phyloP scores from a whole-genome alignment of 371 early-diverging fungal species.

The Mortierella sp. region DNA sequence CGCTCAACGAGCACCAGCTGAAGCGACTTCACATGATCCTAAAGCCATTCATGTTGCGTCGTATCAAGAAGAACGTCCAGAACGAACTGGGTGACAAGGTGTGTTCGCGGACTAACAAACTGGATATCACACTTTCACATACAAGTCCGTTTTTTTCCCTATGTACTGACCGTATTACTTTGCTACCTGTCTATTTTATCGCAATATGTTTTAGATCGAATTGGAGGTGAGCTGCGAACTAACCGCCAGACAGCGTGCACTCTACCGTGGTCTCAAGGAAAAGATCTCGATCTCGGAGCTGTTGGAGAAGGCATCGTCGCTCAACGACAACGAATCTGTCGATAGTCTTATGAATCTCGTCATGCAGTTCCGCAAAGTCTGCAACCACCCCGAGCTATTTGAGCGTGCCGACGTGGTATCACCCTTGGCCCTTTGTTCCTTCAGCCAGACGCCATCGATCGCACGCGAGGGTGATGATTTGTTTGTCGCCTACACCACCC shows the following conservation, averaged over 20 bases:
- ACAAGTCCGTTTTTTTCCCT: too few species aligned
- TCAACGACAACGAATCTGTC: conserved; percentile 70
- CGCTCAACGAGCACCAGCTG: conserved; percentile 91
- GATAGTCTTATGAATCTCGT: conserved; percentile 94
- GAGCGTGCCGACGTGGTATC: conserved; percentile 89
- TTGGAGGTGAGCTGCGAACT: conserved; percentile 86
- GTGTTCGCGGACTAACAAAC: neutral
- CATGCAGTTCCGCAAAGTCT: conserved; percentile 98
- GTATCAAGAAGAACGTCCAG: conserved; percentile 97
- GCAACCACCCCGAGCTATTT: conserved; percentile 99
- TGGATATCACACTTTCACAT: too few species aligned
- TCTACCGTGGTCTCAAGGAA: conserved; percentile 83
- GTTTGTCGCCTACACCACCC: conserved; percentile 71
- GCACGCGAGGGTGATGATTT: conserved; percentile 70
- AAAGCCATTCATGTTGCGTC: conserved; percentile 98
- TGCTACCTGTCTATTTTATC: neutral
- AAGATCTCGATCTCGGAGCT: conserved; percentile 88
- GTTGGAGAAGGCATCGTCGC: conserved; percentile 76
- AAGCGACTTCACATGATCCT: conserved; percentile 95
- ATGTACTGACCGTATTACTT: neutral
- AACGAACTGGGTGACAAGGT: conserved; percentile 92
- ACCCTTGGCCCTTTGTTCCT: conserved; percentile 75
- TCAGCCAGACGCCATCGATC: conserved; percentile 70
- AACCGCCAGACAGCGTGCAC: conserved; percentile 84
- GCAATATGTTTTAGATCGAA: conserved; percentile 68